Evolutionary conservation across 1,284 basidiomycete genomes (phyloP), one percentile per base, ranked within the genome.

Genomic region (Cerioporus squamosus): DNA sequence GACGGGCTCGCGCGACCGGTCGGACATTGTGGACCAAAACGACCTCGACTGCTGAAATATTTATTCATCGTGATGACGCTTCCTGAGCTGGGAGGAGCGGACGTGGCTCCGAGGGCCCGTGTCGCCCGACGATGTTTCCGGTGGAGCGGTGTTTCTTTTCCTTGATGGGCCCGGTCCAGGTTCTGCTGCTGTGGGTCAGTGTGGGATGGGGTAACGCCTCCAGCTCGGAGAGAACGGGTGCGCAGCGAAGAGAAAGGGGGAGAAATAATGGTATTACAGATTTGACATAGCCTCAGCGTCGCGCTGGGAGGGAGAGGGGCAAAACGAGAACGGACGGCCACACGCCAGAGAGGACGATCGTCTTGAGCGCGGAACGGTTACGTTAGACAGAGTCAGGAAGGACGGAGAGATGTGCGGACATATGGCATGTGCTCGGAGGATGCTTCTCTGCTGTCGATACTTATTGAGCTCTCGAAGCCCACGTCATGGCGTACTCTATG

Each of bases 231-330:
- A 12, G 3, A 15, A 36, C 33, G 22, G n/a, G 18, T 42, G 38
- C 48, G 23, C 10, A 50, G 38, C 17, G 49, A 39, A 15, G 48
- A 39, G 29, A 33, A 22, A 33, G 44, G 20, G 44, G 38, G 47
- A 36, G 47, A 20, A 20, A 43, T 56, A 46, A 56, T 50, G 49
- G 45, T 40, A 57, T 20, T 18, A 8, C 20, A 5, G 22, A 23
- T 15, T 2, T n/a, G 14, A 44, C 47, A 51, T 18, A 31, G 55
- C 44, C 55, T 39, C 44, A 40, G 55, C 55, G 49, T 8, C 18
- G 44, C 55, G 54, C 47, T 49, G 22, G 42, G 20, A 23, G 3
- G n/a, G 18, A 22, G 42, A 42, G 40, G 40, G 18, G 18, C 38
- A 39, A 14, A 18, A 39, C 39, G 14, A 14, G 39, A 40, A 15